Percentiles rank a stretch among this genome's conserved stretches.
Evolutionary conservation across 768 basidiomycete species (phyloP).

Genomic region (Trametes villosa): DNA sequence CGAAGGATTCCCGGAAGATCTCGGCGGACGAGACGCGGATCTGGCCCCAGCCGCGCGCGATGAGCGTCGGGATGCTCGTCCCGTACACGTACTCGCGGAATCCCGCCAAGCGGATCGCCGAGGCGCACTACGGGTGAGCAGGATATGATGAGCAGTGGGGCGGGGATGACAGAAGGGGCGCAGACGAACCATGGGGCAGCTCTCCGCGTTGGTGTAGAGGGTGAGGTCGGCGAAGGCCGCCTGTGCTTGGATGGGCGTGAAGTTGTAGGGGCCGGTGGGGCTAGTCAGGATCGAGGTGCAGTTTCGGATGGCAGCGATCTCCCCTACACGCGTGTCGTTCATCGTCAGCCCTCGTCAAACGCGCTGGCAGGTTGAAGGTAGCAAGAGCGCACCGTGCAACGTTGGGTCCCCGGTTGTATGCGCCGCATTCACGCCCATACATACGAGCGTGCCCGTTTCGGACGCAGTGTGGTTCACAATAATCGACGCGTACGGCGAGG

Average conservation of each 20-base stretch:
- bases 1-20: constrained; percentile 15
- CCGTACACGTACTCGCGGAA: constrained; percentile 26
- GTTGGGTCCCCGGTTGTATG: constrained; percentile 11
- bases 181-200: constrained; percentile 18
- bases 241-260: constrained; percentile 3
- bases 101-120: constrained; percentile 15
- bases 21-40: constrained; percentile 21
- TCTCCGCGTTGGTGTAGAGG: constrained; percentile 23
- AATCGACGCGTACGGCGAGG: constrained; percentile 15
- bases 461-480: constrained; percentile 22
- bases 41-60: constrained; percentile 15
- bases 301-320: constrained; percentile 21
- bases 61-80: constrained; percentile 13
- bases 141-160: not conserved
- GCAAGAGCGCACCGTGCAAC: constrained; percentile 9
- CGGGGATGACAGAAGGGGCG: too few relatives aligned
- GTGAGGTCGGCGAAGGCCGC: constrained; percentile 18
- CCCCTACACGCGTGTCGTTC: constrained; percentile 2
- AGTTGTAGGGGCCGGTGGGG: constrained; percentile 14
- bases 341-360: too few relatives aligned
- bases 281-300: constrained; percentile 19
- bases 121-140: constrained; percentile 12
- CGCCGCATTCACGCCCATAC: constrained; percentile 15
- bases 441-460: constrained; percentile 13
- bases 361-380: not conserved